Percentiles rank a stretch among this genome's conserved stretches.
Evolutionary conservation across 805 yeast genomes (phyloP).

Genomic region (Ogataea kodamae): DNA sequence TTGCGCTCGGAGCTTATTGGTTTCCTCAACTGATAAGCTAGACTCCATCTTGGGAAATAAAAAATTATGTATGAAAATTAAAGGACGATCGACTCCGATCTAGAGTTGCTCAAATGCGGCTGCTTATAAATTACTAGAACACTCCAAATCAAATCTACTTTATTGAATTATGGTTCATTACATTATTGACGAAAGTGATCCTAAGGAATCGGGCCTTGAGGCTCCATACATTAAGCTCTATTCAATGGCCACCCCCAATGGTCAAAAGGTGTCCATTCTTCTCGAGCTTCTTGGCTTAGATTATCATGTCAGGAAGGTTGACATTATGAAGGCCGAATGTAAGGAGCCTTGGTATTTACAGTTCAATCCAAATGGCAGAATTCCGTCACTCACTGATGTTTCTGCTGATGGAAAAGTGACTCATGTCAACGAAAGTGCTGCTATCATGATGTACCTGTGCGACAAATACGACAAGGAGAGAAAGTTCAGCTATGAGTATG

Average conservation of each 20-base stretch:
- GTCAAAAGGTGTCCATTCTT: slow-evolving; percentile 39
- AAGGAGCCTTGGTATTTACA: slow-evolving; percentile 56
- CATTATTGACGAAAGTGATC: slow-evolving; percentile 34
- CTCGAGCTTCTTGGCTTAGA: slow-evolving; percentile 41
- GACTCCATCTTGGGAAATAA: slow-evolving; percentile 15
- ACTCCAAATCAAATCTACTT: too few species aligned
- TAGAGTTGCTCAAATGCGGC: too few species aligned
- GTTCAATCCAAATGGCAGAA: slow-evolving; percentile 60
- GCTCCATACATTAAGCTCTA: slow-evolving; percentile 45
- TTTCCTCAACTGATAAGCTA: slow-evolving; percentile 22
- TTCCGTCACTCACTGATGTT: slow-evolving; percentile 50
- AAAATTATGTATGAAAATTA: neutral
- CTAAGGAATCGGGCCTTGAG: slow-evolving; percentile 29
- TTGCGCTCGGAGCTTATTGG: slow-evolving; percentile 20
- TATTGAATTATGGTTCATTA: slow-evolving; percentile 35
- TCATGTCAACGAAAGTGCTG: slow-evolving; percentile 56
- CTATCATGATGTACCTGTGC: slow-evolving; percentile 55
- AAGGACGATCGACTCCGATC: slow-evolving; percentile 11
- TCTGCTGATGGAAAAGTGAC: slow-evolving; percentile 40
- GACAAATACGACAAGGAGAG: slow-evolving; percentile 57
- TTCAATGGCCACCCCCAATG: slow-evolving; percentile 43
- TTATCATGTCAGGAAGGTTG: slow-evolving; percentile 40
- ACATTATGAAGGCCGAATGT: slow-evolving; percentile 41
- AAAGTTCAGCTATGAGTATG: slow-evolving; percentile 40
- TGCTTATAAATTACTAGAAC: too few species aligned